Evolutionary conservation across 2,329 filamentous ascomycete genomes (phyloP).

Genomic region (Pleurostoma richardsiae): DNA sequence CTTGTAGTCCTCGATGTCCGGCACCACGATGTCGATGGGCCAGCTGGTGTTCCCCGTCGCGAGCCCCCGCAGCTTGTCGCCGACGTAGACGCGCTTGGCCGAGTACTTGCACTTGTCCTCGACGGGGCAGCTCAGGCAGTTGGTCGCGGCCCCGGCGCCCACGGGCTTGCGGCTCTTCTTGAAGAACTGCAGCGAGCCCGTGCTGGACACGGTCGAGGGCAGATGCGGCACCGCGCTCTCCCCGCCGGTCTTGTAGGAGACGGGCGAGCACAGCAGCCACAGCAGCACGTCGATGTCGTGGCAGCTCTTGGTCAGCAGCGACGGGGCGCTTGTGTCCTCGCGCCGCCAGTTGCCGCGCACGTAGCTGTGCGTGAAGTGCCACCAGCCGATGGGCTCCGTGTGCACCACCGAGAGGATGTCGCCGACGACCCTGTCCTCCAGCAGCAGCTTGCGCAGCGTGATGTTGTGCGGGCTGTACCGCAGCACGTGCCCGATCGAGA

Average conservation of each 20-base stretch:
- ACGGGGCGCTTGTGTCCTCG: constrained; percentile 69
- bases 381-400: constrained; percentile 92
- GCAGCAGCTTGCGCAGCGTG: constrained; percentile 71
- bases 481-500: constrained; percentile 90
- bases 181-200: constrained; percentile 75
- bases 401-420: constrained; percentile 84
- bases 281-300: constrained; percentile 92
- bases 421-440: constrained; percentile 72
- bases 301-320: constrained; percentile 88
- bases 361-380: constrained; percentile 90
- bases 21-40: constrained; percentile 86
- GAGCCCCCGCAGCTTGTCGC: constrained; percentile 55
- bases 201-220: constrained; percentile 70
- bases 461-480: constrained; percentile 92
- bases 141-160: constrained; percentile 71
- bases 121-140: constrained; percentile 76
- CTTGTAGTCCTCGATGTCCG: constrained; percentile 75
- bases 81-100: constrained; percentile 76
- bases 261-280: constrained; percentile 81
- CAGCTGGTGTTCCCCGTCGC: constrained; percentile 64
- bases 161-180: constrained; percentile 69
- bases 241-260: constrained; percentile 32
- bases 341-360: constrained; percentile 94
- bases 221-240: constrained; percentile 55
- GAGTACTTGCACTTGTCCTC: constrained; percentile 79